Evolutionary conservation across 305 asterid species (phyloP).

Genomic region (Solanum aculeatissimum): DNA sequence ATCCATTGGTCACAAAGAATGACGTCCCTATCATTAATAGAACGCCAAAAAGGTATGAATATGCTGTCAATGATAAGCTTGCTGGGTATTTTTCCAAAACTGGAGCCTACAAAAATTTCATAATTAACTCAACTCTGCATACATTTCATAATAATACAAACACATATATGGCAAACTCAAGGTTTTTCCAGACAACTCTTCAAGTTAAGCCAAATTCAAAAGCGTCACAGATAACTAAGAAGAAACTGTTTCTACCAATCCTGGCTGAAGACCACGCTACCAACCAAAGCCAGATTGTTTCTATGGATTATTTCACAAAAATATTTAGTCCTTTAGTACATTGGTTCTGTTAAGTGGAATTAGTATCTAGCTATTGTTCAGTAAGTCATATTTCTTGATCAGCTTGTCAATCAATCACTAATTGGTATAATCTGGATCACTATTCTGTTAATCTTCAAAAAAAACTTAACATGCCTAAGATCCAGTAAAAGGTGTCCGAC

Average conservation of each 20-base stretch:
- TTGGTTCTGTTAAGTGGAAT: not conserved
- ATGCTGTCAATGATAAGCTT: too few relatives aligned
- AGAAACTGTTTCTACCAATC: not conserved
- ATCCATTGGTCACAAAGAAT: slow-evolving; percentile 31
- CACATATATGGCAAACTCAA: not conserved
- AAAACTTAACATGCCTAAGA: not conserved
- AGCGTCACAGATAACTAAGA: not conserved
- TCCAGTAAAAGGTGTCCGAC: not conserved
- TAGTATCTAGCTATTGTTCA: not conserved
- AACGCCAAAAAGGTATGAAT: too few relatives aligned
- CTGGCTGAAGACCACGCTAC: not conserved
- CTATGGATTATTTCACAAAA: not conserved
- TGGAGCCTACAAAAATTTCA: slow-evolving; percentile 16
- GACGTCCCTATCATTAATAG: slow-evolving; percentile 55
- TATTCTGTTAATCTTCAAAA: not conserved
- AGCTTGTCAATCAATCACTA: not conserved
- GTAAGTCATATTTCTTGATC: not conserved
- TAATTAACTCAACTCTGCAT: not conserved
- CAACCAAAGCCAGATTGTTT: not conserved
- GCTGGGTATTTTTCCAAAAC: too few relatives aligned
- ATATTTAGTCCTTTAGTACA: not conserved
- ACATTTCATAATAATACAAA: not conserved
- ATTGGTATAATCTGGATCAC: not conserved
- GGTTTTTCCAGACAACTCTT: not conserved
- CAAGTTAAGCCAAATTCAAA: not conserved